Conservation (phyloP, 805 yeast genomes). For the Metschnikowia bowlesiae region DNA sequence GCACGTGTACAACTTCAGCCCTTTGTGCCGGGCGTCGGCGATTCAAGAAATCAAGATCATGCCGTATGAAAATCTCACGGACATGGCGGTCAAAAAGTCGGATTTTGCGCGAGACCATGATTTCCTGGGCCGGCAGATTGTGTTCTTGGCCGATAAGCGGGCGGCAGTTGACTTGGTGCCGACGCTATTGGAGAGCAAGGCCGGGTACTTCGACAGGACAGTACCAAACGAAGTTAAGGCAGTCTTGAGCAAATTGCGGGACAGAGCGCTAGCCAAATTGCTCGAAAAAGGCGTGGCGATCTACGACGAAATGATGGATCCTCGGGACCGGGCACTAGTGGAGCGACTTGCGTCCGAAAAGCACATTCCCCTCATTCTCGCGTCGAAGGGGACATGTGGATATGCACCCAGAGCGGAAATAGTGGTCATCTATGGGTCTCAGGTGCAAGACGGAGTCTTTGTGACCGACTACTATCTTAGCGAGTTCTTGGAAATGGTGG, state of each 20-base stretch:
- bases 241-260: slow-evolving; percentile 4
- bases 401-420: slow-evolving; percentile 49
- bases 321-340: slow-evolving; percentile 51
- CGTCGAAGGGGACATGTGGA: slow-evolving; percentile 52
- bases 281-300: slow-evolving; percentile 59
- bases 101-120: slow-evolving; percentile 4
- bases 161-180: slow-evolving; percentile 6
- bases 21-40: slow-evolving; percentile 53
- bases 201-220: neutral
- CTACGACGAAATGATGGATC: slow-evolving; percentile 53
- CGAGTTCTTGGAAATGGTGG: slow-evolving; percentile 63
- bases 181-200: slow-evolving; percentile 4
- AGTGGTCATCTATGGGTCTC: slow-evolving; percentile 69
- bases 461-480: slow-evolving; percentile 55
- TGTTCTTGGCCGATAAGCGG: slow-evolving; percentile 56
- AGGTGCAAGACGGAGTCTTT: slow-evolving; percentile 47
- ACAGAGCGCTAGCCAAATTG: slow-evolving; percentile 5
- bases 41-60: slow-evolving; percentile 55
- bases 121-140: slow-evolving; percentile 10
- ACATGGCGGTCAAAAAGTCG: neutral
- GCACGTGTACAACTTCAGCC: slow-evolving; percentile 64
- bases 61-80: slow-evolving; percentile 18
- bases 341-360: slow-evolving; percentile 49
- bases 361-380: slow-evolving; percentile 53
- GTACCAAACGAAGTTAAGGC: neutral